Evolutionary conservation across 2,329 filamentous ascomycete genomes (phyloP), one percentile per base, ranked within the genome.

Genomic region (Hymenotorrendiella dingleyae): DNA sequence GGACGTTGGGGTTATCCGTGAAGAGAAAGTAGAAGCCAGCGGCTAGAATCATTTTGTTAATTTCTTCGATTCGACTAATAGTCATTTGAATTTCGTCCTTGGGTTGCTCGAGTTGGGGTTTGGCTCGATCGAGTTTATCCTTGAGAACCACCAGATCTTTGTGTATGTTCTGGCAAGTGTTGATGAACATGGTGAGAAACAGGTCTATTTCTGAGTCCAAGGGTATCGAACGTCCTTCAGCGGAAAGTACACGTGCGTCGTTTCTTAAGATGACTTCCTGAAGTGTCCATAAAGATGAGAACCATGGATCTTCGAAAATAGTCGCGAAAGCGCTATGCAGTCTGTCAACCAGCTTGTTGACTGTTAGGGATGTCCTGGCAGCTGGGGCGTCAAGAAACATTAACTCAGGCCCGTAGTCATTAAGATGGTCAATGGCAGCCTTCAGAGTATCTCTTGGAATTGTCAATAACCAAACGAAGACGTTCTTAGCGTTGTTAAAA

Each of bases 261-360:
- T n/a, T n/a, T n/a, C 34, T 10, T 23, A 36, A 12, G 34, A 36
- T 21, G 16, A 20, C 34, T 36, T 36, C 34, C 16, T 36, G 34
- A 12, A 36, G 20, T 11, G 34, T 36, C 34, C 34, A 36, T 3
- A 36, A 19, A n/a, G 20, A 36, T 21, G 34, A 22, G 20, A 21
- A 36, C 17, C 20, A 36, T n/a, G 34, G 11, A n/a, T 36, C 34
- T n/a, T n/a, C n/a, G n/a, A n/a, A n/a, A n/a, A n/a, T n/a, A n/a
- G n/a, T n/a, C n/a, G n/a, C n/a, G n/a, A n/a, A n/a, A n/a, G n/a
- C n/a, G n/a, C n/a, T n/a, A n/a, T n/a, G n/a, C n/a, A n/a, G n/a
- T n/a, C n/a, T n/a, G n/a, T n/a, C n/a, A n/a, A n/a, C n/a, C n/a
- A n/a, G n/a, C n/a, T n/a, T n/a, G n/a, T n/a, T n/a, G n/a, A n/a